Conservation (phyloP, 129 eudicot genomes). For the Solidago caesia region DNA sequence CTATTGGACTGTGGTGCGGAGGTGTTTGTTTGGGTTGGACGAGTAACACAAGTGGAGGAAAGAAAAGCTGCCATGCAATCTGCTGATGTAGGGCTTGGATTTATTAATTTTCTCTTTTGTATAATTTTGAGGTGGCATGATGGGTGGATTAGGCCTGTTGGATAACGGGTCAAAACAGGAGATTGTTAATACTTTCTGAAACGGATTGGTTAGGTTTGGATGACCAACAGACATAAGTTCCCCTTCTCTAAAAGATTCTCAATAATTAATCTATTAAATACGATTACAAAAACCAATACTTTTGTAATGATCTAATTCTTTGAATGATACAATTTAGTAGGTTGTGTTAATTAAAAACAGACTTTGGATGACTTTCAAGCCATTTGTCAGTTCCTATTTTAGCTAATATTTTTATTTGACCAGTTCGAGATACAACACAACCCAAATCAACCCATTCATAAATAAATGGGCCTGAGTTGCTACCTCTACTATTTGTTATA, state of each 20-base stretch:
- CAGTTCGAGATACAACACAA: not conserved
- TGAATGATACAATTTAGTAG: not conserved
- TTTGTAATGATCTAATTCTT: not conserved
- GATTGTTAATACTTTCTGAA: not conserved
- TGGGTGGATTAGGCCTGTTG: not conserved
- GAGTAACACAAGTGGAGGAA: conserved; percentile 94
- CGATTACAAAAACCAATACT: not conserved
- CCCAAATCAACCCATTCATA: not conserved
- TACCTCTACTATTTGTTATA: not conserved
- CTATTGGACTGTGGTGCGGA: conserved; percentile 94
- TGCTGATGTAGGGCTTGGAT: conserved; percentile 62
- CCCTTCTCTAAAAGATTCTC: not conserved
- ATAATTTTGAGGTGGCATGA: not conserved
- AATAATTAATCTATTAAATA: too few species aligned
- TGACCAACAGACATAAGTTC: not conserved
- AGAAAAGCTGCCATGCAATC: conserved; percentile 86
- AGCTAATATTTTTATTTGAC: not conserved
- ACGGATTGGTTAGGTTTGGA: not conserved
- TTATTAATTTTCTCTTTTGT: not conserved
- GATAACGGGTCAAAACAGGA: not conserved
- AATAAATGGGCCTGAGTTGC: conserved; percentile 1
- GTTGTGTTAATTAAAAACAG: not conserved
- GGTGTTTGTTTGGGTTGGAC: conserved; percentile 94
- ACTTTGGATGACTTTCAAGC: conserved; percentile 14
- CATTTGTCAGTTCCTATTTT: conserved; percentile 1